phyloP scores from a whole-genome alignment of 805 yeast species.

The Candida pseudoglaebosa region DNA sequence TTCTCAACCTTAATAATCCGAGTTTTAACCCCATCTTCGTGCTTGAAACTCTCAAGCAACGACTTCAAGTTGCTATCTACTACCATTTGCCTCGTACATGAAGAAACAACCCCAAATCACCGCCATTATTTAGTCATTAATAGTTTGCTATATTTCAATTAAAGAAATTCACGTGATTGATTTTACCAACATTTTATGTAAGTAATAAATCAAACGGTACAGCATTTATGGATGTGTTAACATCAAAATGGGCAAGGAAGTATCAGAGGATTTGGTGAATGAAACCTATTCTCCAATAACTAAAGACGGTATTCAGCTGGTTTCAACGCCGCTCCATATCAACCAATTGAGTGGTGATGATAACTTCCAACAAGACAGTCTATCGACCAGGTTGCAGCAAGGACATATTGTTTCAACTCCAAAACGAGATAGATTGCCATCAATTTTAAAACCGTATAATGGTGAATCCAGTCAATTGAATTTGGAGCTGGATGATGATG shows the following conservation, averaged over 20 bases:
- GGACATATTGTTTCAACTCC: neutral
- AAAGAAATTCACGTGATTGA: no score
- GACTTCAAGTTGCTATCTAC: conserved; percentile 7
- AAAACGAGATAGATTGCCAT: neutral
- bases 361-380: neutral
- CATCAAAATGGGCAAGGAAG: neutral
- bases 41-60: conserved; percentile 15
- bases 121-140: neutral
- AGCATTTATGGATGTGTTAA: no score
- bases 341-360: neutral
- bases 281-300: conserved; percentile 10
- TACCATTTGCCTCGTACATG: conserved; percentile 1
- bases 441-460: neutral
- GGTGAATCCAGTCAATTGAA: neutral
- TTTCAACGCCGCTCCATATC: conserved; percentile 18
- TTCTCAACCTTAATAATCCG: conserved; percentile 4
- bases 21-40: conserved; percentile 4
- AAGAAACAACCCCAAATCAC: neutral
- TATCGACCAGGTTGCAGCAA: no score
- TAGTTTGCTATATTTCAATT: no score
- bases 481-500: neutral
- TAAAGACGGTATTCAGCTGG: conserved; percentile 10
- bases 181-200: no score
- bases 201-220: no score
- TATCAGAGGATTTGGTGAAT: neutral